These are phyloP conservation scores for Auricularia auricula-judae DNA, from an alignment of 768 basidiomycete genomes.

Conservation along the genomic window DNA sequence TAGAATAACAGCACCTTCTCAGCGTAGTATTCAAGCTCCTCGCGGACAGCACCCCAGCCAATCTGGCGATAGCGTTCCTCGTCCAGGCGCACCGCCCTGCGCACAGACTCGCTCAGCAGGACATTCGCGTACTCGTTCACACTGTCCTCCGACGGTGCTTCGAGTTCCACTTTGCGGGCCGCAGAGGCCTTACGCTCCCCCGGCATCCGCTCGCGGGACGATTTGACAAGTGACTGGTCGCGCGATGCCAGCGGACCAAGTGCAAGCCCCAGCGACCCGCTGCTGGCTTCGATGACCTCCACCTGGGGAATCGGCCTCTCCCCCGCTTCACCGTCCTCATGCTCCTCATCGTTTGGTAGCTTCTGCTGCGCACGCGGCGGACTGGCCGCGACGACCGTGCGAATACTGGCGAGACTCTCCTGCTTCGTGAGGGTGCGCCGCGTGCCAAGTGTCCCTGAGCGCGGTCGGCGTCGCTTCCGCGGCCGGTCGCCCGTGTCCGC, in stretches of 20 bases:
- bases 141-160: background rate
- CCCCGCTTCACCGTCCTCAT: background rate
- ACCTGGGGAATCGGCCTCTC: background rate
- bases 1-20: conserved; percentile 36
- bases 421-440: conserved; percentile 26
- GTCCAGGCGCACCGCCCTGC: conserved; percentile 26
- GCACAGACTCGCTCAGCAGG: background rate
- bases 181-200: background rate
- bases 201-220: background rate
- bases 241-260: background rate
- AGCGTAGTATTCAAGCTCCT: conserved; percentile 48
- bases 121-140: background rate
- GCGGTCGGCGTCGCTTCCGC: conserved; percentile 4
- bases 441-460: conserved; percentile 1
- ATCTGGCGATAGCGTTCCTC: conserved; percentile 42
- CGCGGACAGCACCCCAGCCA: conserved; percentile 45
- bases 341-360: background rate
- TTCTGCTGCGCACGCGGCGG: background rate
- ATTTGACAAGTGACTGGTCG: background rate
- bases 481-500: background rate
- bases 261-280: background rate
- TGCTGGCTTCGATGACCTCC: background rate
- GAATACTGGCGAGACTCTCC: conserved; percentile 55
- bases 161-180: background rate
- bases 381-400: conserved; percentile 37